Evolutionary conservation across 306 rosid species (phyloP).

Genomic region (Fragaria vesca): DNA sequence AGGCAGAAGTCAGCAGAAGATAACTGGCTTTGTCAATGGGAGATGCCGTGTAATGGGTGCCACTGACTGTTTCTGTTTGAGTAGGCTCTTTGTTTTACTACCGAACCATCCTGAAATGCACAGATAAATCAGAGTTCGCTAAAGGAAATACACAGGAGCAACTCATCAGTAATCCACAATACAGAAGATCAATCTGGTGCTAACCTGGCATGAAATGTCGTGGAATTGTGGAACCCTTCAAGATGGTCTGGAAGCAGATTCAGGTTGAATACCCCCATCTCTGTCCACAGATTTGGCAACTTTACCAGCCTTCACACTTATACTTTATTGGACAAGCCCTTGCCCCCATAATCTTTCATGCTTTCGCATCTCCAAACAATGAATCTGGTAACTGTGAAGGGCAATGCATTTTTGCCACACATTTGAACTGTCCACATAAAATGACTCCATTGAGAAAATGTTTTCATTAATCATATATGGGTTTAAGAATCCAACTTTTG

Average conservation of each 20-base stretch:
- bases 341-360: background rate
- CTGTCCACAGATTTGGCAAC: background rate
- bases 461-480: background rate
- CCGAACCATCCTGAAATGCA: background rate
- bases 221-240: background rate
- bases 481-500: background rate
- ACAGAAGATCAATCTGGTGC: background rate
- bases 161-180: background rate
- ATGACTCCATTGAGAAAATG: slow-evolving; percentile 17
- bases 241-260: background rate
- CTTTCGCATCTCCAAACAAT: slow-evolving; percentile 47
- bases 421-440: slow-evolving; percentile 57
- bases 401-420: slow-evolving; percentile 59
- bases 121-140: background rate
- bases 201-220: background rate
- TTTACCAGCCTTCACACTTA: background rate
- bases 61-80: background rate
- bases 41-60: background rate
- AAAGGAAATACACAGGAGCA: background rate
- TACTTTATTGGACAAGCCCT: background rate
- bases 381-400: slow-evolving; percentile 63
- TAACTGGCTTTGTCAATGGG: background rate
- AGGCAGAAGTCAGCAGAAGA: background rate
- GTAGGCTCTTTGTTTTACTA: background rate
- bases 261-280: background rate